Evolutionary conservation across 1,284 basidiomycete species (phyloP), one percentile per base, ranked within the genome.

Genomic region (Meripilus lineatus): DNA sequence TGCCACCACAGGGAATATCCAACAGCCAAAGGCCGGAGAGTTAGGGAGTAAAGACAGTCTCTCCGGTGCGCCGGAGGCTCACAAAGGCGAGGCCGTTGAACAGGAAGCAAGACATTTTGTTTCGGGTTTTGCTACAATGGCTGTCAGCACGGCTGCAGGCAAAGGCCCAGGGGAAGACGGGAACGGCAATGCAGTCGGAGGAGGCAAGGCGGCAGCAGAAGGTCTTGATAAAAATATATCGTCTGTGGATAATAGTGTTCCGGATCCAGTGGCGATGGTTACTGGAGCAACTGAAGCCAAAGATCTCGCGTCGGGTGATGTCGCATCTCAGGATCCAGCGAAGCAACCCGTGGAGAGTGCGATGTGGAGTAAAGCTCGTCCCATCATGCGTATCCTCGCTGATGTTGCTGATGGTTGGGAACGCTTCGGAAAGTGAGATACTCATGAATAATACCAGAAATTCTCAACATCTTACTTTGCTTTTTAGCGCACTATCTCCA

Each of bases 71-170:
- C 58, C 63, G 0, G 67, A 71, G 50, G 59, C 60, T 2, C 66
- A 66, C 45, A 59, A 64, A 38, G 69, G 69, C 32, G 67, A 71
- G 50, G 69, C 69, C 1, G 67, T 66, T 32, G 69, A 71, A 47
- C 63, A 67, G 35, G 69, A 71, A 44, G 69, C 68, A 3, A 56
- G 59, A 10, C 68, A 70, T 43, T 65, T 70, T 47, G 67, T 70
- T 38, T 59, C 62, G 6, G 61, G 64, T 4, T 49, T 70, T 11
- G 66, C 63, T 0, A 54, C 55, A 7, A 53, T 71, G 8, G 68
- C 67, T 2, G 58, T 68, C 6, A 65, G 62, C 21, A 64, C 65
- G 22, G 66, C 69, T 5, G 59, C 63, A 14, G 69, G 68, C 8
- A 67, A 68, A 44, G 52, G 57, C 2, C 56, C 58, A 0, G 52